Percentiles rank a stretch among this genome's conserved stretches.
phyloP scores from a whole-genome alignment of 2,329 filamentous ascomycete genomes.

The Nemania serpens region DNA sequence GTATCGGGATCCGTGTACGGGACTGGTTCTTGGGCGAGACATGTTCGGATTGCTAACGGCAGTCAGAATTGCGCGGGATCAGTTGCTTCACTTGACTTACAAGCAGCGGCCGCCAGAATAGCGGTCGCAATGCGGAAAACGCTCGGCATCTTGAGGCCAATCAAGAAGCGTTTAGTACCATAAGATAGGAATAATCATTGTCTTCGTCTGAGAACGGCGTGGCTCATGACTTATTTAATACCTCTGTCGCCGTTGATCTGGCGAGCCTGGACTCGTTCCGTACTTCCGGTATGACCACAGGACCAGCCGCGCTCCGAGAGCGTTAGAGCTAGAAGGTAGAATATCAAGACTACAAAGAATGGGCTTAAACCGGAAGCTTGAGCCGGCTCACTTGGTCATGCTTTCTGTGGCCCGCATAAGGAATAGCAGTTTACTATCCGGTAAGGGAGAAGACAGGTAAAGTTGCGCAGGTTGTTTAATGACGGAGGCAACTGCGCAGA shows the following conservation, averaged over 20 bases:
- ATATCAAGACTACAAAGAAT: constrained; percentile 25
- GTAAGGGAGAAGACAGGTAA: constrained; percentile 27
- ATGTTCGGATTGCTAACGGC: constrained; percentile 34
- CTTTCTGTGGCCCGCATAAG: constrained; percentile 34
- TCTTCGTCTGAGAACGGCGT: constrained; percentile 18
- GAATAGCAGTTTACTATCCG: constrained; percentile 34
- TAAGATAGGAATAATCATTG: constrained; percentile 23
- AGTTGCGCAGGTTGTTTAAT: constrained; percentile 32
- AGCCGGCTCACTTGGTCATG: constrained; percentile 30
- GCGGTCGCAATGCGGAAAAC: constrained; percentile 39
- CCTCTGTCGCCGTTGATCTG: constrained; percentile 22
- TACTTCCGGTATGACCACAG: constrained; percentile 35
- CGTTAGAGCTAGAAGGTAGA: constrained; percentile 19
- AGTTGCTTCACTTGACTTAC: constrained; percentile 30
- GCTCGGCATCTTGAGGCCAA: constrained; percentile 39
- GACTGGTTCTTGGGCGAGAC: constrained; percentile 36
- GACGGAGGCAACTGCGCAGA: constrained; percentile 29
- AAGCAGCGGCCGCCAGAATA: constrained; percentile 36
- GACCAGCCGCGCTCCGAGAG: constrained; percentile 27
- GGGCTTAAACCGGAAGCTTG: constrained; percentile 33
- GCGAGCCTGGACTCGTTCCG: constrained; percentile 32
- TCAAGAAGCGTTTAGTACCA: constrained; percentile 35
- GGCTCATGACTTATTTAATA: constrained; percentile 35
- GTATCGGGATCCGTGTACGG: constrained; percentile 40
- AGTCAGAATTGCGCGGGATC: constrained; percentile 25